A percentile compares a stretch with the other conserved stretches of the same genome.
These are phyloP conservation scores for Vanrija sp. DNA, from an alignment of 1,284 basidiomycete species.

Conservation along the genomic window DNA sequence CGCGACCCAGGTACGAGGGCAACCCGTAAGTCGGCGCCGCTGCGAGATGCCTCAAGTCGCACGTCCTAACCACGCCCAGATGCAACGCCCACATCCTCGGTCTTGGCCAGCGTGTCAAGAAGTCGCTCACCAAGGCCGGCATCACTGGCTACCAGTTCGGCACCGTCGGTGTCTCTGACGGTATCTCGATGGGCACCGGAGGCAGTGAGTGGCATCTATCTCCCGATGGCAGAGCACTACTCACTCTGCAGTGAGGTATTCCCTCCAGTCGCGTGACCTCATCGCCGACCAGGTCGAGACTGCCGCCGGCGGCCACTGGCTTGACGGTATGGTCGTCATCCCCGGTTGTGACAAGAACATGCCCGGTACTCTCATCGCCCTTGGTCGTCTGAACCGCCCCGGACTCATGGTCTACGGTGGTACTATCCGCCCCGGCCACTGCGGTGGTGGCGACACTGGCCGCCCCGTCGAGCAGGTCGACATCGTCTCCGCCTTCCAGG, in stretches of 20 bases:
- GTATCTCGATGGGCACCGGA: slow-evolving; percentile 91
- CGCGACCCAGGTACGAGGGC: slow-evolving; percentile 71
- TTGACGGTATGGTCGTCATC: slow-evolving; percentile 95
- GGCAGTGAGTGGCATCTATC: slow-evolving; percentile 54
- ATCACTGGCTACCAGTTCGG: slow-evolving; percentile 96
- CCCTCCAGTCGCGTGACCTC: slow-evolving; percentile 89
- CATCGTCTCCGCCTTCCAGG: slow-evolving; percentile 91
- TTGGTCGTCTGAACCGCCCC: slow-evolving; percentile 89
- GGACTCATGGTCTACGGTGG: slow-evolving; percentile 97
- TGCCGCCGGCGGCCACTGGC: slow-evolving; percentile 93
- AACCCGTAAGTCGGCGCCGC: slow-evolving; percentile 59
- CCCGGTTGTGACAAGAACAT: slow-evolving; percentile 98
- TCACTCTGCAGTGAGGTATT: slow-evolving; percentile 67
- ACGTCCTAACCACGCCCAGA: slow-evolving; percentile 50
- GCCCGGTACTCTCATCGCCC: slow-evolving; percentile 90
- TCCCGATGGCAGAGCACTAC: background rate
- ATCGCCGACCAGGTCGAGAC: slow-evolving; percentile 97
- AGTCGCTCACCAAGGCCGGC: slow-evolving; percentile 66
- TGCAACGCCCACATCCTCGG: slow-evolving; percentile 88
- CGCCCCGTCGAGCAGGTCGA: slow-evolving; percentile 62
- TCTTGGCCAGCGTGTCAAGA: slow-evolving; percentile 82
- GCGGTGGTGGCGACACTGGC: slow-evolving; percentile 55
- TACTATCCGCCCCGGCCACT: slow-evolving; percentile 83
- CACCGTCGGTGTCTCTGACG: slow-evolving; percentile 93
- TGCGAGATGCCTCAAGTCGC: slow-evolving; percentile 1